Base-by-base conservation (phyloP, 225 moss, liverwort and hornwort species). In the Polytrichum formosum region DNA sequence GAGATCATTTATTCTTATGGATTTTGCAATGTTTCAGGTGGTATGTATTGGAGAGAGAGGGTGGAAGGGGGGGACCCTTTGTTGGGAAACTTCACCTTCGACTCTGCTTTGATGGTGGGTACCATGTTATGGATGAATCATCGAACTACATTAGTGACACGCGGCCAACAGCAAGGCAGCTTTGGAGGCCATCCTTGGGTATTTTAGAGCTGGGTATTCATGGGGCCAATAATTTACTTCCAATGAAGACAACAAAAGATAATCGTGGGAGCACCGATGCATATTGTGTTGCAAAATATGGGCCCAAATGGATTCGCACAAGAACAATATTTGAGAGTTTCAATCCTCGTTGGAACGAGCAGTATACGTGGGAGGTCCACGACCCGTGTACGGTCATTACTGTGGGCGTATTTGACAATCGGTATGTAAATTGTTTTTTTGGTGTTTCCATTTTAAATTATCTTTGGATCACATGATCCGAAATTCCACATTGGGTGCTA, bases 341-440 rank as follows among this genome's bases (percentile, higher is more conserved):
- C 73, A 92, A 70, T 60, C 96, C 96, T 31, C 87, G 91, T 26
- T 96, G 96, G 96, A 96, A 96, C 66, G 96, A 96, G 78, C 96
- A 96, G 73, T 96, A 93, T 46, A 96, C 93, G 5, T 96, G 96
- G 96, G 96, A 96, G 70, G 86, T 93, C 56, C 80, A 93, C 26
- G 96, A 96, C 64, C 93, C 93, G 0, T 96, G 96, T 73, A 96
- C 96, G 0, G 96, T 96, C 26, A 78, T 96, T 9, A 96, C 96
- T 1, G 93, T 96, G 2, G 92, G 93, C 29, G 93, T 96, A 1
- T 96, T 89, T 21, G 96, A 96, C 46, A 96, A 96, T 59, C 83
- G 93, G 96, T 93, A 86, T 13, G 67, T 4, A 7, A 26, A 20
- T 67, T 30, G 35, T 21, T 5, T 26, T 4, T 61, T 61, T 2